These are phyloP conservation scores for Diaporthe sp. DNA, from an alignment of 2,329 filamentous ascomycete species.

Conservation along the genomic window DNA sequence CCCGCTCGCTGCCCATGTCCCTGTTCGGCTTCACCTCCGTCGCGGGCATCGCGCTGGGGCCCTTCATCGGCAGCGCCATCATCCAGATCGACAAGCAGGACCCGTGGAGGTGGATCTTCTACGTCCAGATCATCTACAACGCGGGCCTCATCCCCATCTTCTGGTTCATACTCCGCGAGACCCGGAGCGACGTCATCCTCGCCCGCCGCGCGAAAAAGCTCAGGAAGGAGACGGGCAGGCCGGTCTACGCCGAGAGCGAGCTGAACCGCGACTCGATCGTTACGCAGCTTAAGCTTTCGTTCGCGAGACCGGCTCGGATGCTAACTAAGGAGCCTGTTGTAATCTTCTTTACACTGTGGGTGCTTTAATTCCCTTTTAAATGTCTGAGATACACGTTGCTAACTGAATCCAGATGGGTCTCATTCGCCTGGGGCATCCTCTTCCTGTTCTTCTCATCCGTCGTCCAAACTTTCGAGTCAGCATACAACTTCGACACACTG, in stretches of 20 bases:
- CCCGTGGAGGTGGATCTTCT: constrained; percentile 71
- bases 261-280: constrained; percentile 44
- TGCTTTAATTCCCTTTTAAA: too few relatives aligned
- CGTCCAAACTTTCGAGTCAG: constrained; percentile 74
- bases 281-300: constrained; percentile 47
- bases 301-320: constrained; percentile 55
- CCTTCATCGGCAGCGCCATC: constrained; percentile 37
- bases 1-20: constrained; percentile 37
- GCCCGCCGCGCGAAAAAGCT: constrained; percentile 70
- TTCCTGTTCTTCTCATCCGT: constrained; percentile 72
- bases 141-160: constrained; percentile 65
- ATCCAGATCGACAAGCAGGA: constrained; percentile 31
- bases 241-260: constrained; percentile 14
- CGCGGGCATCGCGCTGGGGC: constrained; percentile 36
- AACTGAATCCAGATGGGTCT: constrained; percentile 68
- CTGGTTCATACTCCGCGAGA: constrained; percentile 73
- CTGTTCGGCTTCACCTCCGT: constrained; percentile 39
- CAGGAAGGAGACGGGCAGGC: constrained; percentile 57
- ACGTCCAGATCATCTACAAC: constrained; percentile 61
- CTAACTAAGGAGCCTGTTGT: constrained; percentile 72
- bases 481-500: constrained; percentile 71
- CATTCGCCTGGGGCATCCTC: constrained; percentile 79
- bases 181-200: constrained; percentile 75
- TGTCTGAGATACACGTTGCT: not conserved
- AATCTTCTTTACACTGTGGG: constrained; percentile 69